Evolutionary conservation across 345 rosid genomes (phyloP), one percentile per base, ranked within the genome.

Genomic region (Melastoma malabathricum): DNA sequence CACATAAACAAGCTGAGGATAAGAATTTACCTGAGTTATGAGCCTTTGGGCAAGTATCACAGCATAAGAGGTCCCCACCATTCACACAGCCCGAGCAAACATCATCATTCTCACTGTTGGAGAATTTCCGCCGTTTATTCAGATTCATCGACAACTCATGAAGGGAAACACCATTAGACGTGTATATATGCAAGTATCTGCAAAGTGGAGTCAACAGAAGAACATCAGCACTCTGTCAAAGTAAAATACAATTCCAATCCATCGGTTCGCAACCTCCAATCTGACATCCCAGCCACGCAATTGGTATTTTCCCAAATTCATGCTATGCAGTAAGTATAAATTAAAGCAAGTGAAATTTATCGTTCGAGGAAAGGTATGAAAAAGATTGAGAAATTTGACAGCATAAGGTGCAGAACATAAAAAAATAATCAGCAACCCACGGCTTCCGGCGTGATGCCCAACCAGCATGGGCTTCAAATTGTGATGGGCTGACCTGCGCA

Each of bases 381-480:
- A 27, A 27, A 3, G 3, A 27, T 27, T 3, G 31, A 27, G 31
- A 27, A 27, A 3, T 27, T 6, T 27, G 48, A 8, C 47, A 46
- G 5, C 41, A 43, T 15, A 16, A 27, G 34, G 25, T 18, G 44
- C 27, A 22, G 12, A 31, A 60, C 22, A 38, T 13, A 27, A 27
- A 27, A 6, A 27, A 27, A n/a, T 31, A 52, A 44, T 18, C 23
- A 46, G 15, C n/a, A 15, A 75, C 96, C 83, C 72, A 90, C 98
- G 96, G 96, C 56, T 86, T 86, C 55, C 95, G 81, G 50, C 98
- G 94, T 48, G 73, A 62, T 49, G 94, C 81, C 74, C 72, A 86
- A 60, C 98, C 98, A 65, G 98, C 98, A 84, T 90, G 98, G 60
- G 94, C 83, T 80, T 90, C 98, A 71, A 90, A 90, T 41, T 51